Evolutionary conservation across 179 eudicot genomes (phyloP), one percentile per base, ranked within the genome.

Genomic region (Vitellaria paradoxa): DNA sequence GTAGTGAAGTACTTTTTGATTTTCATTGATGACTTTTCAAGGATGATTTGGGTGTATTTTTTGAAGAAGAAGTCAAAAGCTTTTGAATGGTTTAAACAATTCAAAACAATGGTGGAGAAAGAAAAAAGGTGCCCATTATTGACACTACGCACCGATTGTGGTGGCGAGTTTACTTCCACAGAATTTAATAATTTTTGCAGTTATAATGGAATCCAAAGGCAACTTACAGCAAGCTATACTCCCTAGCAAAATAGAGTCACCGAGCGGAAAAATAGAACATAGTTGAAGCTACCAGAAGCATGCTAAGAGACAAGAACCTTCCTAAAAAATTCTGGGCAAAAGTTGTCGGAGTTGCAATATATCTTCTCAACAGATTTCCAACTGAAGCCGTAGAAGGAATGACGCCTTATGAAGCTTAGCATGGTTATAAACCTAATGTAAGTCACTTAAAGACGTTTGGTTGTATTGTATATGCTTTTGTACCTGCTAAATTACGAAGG

Each of bases 241-340:
- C 82, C 78, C 5, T 68, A 84, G 79, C 72, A 66, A 73, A 57
- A 17, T 68, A 69, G 59, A 13, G 56, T 52, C 3, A 14, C 3
- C 56, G 15, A 52, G 13, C 56, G 56, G 2, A 52, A 52, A 13
- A 83, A 83, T 13, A 20, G 49, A 52, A 77, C 59, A 9, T 66
- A 3, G 8, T 72, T 7, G 78, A 77, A 20, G 76, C 68, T 68
- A 69, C 69, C 0, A 77, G 72, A 46, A 37, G 45, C 2, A 81
- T 73, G 65, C 7, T 77, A 0, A 17, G 46, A 4, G 59, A 47
- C 0, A 49, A 72, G 14, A 20, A 47, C 0, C 2, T 77, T 9
- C 77, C 84, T 6, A 59, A 69, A 0, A 14, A 37, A 9, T 77
- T 81, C 23, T 72, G 70, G 84, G 77, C 37, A 1, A 75, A 81